A percentile compares a stretch with the other conserved stretches of the same genome.
Conservation (phyloP, 768 basidiomycete genomes). For the Hortiboletus campestris region DNA sequence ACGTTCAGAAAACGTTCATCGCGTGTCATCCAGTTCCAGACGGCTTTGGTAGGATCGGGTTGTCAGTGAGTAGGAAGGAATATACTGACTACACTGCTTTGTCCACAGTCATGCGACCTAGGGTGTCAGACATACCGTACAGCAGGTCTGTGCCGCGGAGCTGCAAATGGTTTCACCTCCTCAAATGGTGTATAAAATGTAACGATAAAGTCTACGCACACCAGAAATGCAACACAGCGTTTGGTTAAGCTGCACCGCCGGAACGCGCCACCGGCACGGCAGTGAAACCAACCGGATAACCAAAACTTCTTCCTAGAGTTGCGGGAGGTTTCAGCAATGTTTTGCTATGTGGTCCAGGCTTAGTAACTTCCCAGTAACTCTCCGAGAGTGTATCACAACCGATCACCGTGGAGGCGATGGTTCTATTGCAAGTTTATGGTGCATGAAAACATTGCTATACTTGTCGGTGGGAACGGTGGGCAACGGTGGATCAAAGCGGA, state of each 20-base stretch:
- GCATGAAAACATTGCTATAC: neutral
- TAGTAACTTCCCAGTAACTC: neutral
- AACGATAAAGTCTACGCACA: neutral
- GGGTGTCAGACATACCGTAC: neutral
- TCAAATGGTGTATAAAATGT: too few species aligned
- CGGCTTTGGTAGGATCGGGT: neutral
- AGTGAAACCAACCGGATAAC: neutral
- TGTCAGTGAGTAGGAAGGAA: neutral
- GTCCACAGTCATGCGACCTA: neutral
- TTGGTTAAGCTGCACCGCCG: neutral
- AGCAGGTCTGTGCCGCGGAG: neutral
- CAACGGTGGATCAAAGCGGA: neutral
- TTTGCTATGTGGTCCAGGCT: neutral
- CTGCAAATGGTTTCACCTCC: too few species aligned
- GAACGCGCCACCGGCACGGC: neutral
- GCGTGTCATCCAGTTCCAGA: neutral
- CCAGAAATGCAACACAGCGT: constrained; percentile 9
- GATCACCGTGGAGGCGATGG: neutral
- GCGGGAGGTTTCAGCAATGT: neutral
- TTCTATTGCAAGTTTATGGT: neutral
- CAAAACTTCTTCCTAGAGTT: too few species aligned
- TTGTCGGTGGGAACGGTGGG: neutral
- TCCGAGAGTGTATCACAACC: neutral
- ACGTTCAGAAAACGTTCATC: constrained; percentile 1
- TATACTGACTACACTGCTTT: neutral